Conservation (phyloP, 2,329 filamentous ascomycete species). For the Gliomastix tumulicola region DNA sequence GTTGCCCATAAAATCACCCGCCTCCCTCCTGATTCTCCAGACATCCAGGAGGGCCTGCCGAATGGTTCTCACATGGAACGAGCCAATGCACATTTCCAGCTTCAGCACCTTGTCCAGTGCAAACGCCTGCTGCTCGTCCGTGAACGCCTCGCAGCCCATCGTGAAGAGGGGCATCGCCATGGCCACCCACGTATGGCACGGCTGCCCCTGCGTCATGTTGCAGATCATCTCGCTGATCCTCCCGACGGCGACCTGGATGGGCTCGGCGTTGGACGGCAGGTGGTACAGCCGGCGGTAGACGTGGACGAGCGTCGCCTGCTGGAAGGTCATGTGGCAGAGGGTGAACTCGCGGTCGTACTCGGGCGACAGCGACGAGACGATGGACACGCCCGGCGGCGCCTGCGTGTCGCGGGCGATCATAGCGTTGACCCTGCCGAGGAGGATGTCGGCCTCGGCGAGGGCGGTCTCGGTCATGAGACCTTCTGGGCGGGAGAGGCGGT, state of each 20-base stretch:
- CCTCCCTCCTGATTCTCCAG: conserved; percentile 13
- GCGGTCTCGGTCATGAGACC: not conserved
- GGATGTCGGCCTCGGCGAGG: conserved; percentile 7
- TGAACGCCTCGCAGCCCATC: conserved; percentile 16
- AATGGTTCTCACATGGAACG: conserved; percentile 15
- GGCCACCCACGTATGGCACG: conserved; percentile 20
- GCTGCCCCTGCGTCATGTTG: conserved; percentile 17
- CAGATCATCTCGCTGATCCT: conserved; percentile 12
- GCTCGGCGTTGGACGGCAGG: conserved; percentile 8
- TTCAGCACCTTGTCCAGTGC: conserved; percentile 16
- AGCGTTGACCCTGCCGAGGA: conserved; percentile 12
- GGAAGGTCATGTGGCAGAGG: conserved; percentile 15
- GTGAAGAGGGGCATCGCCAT: conserved; percentile 21
- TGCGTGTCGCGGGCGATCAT: conserved; percentile 15
- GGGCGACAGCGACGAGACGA: conserved; percentile 10
- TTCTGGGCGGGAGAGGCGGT: not conserved
- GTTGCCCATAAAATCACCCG: conserved; percentile 8
- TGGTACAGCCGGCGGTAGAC: conserved; percentile 14
- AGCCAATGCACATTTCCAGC: conserved; percentile 14
- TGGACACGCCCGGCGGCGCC: conserved; percentile 9
- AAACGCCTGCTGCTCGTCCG: conserved; percentile 9
- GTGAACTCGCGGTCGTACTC: conserved; percentile 14
- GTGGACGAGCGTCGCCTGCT: conserved; percentile 16
- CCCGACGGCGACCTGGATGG: conserved; percentile 9
- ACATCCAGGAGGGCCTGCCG: conserved; percentile 15